Evolutionary conservation across 352 stramenopile genomes (phyloP), one percentile per base, ranked within the genome.

Genomic region (Phytophthora tentaculata): DNA sequence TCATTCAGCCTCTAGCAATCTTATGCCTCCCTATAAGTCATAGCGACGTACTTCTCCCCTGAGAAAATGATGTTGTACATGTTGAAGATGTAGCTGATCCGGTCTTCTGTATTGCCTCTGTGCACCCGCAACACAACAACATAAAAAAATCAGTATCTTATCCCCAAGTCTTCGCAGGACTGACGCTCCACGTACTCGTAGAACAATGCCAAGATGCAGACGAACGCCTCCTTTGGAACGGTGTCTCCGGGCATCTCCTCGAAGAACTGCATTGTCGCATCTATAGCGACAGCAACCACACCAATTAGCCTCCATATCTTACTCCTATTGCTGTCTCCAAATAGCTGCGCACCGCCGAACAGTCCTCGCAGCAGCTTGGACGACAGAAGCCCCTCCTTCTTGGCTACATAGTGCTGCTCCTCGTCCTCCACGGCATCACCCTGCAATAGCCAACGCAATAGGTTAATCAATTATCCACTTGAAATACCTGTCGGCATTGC

Each of bases 41-140:
- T 16, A 19, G 14, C 47, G 20, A 76, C 71, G 41, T 72, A 95
- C 87, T 86, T 76, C 41, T 95, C 85, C 14, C 74, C 73, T 3
- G 75, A 78, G 61, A 91, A 86, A 26, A 88, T 84, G 58, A 91
- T 92, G 51, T 78, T 83, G 74, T 94, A 94, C 88, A 95, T 95
- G 20, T 73, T 86, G 60, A 95, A 95, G 22, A 95, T 81, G 68
- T 94, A 95, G 71, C 82, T 89, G 64, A 95, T 91, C n/a, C 87
- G 83, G 69, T 95, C 88, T 61, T 95, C 88, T 35, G 86, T 94
- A 69, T 93, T 94, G 52, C 88, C 88, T 71, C 88, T 95, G 61
- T 51, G 9, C 37, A 24, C 13, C n/a, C 60, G 56, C 37, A 69
- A 45, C 19, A 56, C 32, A 64, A 56, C 43, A 60, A 47, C 19